phyloP scores from a whole-genome alignment of 768 basidiomycete genomes.

The Psilocybe cubensis region DNA sequence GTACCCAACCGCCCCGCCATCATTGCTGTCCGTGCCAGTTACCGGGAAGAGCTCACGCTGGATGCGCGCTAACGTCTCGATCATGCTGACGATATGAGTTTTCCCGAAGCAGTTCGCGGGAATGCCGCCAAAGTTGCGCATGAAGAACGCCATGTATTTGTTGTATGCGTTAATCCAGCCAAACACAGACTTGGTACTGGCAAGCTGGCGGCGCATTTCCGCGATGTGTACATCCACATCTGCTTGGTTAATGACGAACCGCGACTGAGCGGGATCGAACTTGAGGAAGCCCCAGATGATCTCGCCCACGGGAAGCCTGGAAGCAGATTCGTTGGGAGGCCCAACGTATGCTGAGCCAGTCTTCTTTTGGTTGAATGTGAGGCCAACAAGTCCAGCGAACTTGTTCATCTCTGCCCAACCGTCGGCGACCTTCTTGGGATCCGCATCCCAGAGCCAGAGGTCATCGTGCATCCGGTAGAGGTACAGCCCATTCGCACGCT shows the following conservation, averaged over 20 bases:
- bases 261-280: constrained; percentile 29
- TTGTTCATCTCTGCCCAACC: constrained; percentile 48
- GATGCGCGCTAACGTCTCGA: constrained; percentile 35
- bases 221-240: constrained; percentile 38
- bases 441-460: constrained; percentile 44
- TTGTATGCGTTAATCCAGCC: constrained; percentile 43
- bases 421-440: constrained; percentile 32
- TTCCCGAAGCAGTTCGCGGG: constrained; percentile 36
- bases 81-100: constrained; percentile 32
- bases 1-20: constrained; percentile 25
- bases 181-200: constrained; percentile 36
- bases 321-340: constrained; percentile 7
- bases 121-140: constrained; percentile 37
- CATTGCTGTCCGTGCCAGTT: constrained; percentile 3
- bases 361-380: constrained; percentile 45
- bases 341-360: constrained; percentile 46
- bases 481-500: constrained; percentile 41
- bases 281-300: constrained; percentile 45
- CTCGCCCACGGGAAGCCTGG: constrained; percentile 33
- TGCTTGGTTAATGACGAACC: constrained; percentile 41
- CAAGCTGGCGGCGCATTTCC: constrained; percentile 42
- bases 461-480: constrained; percentile 52
- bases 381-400: constrained; percentile 41
- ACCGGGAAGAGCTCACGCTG: constrained; percentile 38
- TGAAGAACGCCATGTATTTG: constrained; percentile 42